Evolutionary conservation across 202 grass and related monocot species (phyloP), one percentile per base, ranked within the genome.

Genomic region (Panicum hallii): DNA sequence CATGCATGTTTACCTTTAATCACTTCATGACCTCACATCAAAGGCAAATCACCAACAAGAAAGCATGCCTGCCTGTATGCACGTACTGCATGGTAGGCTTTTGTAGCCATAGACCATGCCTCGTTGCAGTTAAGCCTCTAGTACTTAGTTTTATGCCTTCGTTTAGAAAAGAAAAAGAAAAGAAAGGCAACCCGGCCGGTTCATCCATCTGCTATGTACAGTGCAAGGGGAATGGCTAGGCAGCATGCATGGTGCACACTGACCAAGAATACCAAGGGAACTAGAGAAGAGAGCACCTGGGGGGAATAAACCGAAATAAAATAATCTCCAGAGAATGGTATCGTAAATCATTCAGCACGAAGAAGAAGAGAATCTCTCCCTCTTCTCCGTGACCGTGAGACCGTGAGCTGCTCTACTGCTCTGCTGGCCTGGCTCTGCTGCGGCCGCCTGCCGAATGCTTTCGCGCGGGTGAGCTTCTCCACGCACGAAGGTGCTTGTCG

Each of bases 1-100:
- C 83, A n/a, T 49, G 73, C n/a, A 57, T 4, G 38, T 1, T 19
- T 66, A 57, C 42, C 42, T 55, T 55, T 73, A 54, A 66, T 86
- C 84, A 73, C 67, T 66, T 72, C 55, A 30, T 26, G 72, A 42
- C 54, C 56, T 86, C 47, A 86, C 56, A 74, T 86, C 67, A 79
- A 80, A 47, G 67, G 45, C 49, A 58, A 67, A 75, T 75, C 62
- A 77, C 22, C 7, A 34, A 50, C 60, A 14, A 62, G 3, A 49
- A 78, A 52, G 15, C 30, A 15, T 20, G 15, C 5, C 7, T 2
- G 28, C 1, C 26, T 26, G 5, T 19, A 16, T n/a, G 4, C 15
- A 42, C 4, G 6, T 6, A 57, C 55, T 63, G 30, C 20, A 28
- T 12, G 11, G 1, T 57, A 42, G 17, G 9, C 26, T 63, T 76